These are phyloP conservation scores for Tetrahymena borealis DNA, from an alignment of 73 alveolate species.

Conservation along the genomic window DNA sequence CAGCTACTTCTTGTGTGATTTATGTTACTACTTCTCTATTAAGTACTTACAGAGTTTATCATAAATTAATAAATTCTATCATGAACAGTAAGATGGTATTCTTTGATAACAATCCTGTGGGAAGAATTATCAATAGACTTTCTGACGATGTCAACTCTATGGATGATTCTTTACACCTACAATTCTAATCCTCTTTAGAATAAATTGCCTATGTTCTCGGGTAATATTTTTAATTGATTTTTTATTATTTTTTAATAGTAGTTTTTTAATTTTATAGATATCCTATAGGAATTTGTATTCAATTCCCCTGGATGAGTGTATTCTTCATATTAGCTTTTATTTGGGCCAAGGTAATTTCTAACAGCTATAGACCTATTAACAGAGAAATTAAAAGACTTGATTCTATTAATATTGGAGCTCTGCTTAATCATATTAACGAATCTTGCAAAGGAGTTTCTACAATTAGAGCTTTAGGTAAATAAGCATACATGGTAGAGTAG, in stretches of 20 bases:
- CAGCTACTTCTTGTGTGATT: not conserved
- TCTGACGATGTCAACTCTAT: slow-evolving; percentile 19
- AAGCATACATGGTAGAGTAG: slow-evolving; percentile 1
- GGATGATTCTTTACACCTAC: slow-evolving; percentile 13
- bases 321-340: not conserved
- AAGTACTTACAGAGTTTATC: slow-evolving; percentile 15
- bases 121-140: slow-evolving; percentile 34
- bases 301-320: slow-evolving; percentile 27
- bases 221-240: not conserved
- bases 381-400: slow-evolving; percentile 29
- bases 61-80: not conserved
- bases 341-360: not conserved
- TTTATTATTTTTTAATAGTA: not conserved
- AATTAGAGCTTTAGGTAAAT: slow-evolving; percentile 20
- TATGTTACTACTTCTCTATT: not conserved
- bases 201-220: slow-evolving; percentile 25
- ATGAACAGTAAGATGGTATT: slow-evolving; percentile 35
- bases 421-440: slow-evolving; percentile 26
- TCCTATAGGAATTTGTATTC: slow-evolving; percentile 12
- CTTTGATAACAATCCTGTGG: slow-evolving; percentile 31
- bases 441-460: slow-evolving; percentile 22
- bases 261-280: slow-evolving; percentile 8
- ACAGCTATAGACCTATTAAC: slow-evolving; percentile 16
- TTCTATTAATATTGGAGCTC: slow-evolving; percentile 20
- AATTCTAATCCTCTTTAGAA: not conserved